Evolutionary conservation across 1,139 yeast genomes (phyloP), one percentile per base, ranked within the genome.

Genomic region (Eremothecium coryli): DNA sequence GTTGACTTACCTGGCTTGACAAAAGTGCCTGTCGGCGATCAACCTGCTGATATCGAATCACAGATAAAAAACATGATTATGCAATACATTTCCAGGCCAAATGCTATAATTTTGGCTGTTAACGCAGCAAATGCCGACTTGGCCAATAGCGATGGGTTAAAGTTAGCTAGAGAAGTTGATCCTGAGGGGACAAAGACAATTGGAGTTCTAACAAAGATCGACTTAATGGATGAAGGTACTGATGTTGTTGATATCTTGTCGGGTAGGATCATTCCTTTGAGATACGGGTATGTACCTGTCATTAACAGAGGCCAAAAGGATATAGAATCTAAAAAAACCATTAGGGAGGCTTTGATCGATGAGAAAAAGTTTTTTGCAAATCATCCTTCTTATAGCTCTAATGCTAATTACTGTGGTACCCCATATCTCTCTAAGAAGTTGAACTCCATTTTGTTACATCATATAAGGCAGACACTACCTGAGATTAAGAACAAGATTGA

Each of bases 1-100:
- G 98, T 90, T 28, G 99, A 90, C 68, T 71, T 90, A 50, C 99
- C 99, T 10, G 99, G 99, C 42, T 71, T 93, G 54, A 90, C 99
- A 20, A 90, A 90, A 61, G 98, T 93, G 26, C 98, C 99, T n/a
- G 97, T 90, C 33, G 99, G 99, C 31, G 98, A 90, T 60, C 99
- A 90, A 63, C 99, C 99, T 36, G 84, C 82, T 57, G 98, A 90
- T 60, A 90, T 90, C 46, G 99, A 90, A 66, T 78, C 74, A 45
- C 95, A 84, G 62, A 93, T 90, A 50, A 78, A 82, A 56, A 95
- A 88, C 44, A 90, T 90, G 97, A 70, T 90, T 40, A 70, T 90
- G 71, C 85, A 85, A 60, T 90, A 82, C 58, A 90, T 90, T 50
- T 78, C 95, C 23, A 88, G 86, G 59, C 97, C 97, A 39, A 90